phyloP scores from a whole-genome alignment of 805 yeast genomes.

The Debaryomyces castellii region DNA sequence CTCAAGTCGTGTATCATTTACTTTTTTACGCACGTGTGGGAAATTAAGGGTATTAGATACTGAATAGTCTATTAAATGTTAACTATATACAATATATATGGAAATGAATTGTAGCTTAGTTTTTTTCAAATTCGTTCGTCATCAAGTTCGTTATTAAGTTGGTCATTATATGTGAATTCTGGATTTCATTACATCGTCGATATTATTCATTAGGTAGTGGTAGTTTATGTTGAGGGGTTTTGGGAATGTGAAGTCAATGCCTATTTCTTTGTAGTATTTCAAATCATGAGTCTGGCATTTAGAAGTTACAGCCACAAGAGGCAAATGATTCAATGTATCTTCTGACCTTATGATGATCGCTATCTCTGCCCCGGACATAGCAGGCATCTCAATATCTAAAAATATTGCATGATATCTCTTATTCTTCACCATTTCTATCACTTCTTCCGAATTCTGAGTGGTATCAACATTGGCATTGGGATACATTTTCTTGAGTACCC shows the following conservation, averaged over 20 bases:
- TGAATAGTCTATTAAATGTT: no score
- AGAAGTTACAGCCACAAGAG: constrained; percentile 44
- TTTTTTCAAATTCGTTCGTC: no score
- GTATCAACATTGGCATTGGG: constrained; percentile 29
- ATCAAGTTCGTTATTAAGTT: neutral
- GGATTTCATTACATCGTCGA: constrained; percentile 2
- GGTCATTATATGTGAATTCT: neutral
- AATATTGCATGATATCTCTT: constrained; percentile 31
- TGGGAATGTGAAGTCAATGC: constrained; percentile 41
- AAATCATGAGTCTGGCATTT: constrained; percentile 26
- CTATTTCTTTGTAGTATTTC: constrained; percentile 28
- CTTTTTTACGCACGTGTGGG: no score
- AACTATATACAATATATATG: no score
- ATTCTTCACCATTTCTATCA: constrained; percentile 16
- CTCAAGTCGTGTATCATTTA: no score
- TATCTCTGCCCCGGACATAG: constrained; percentile 37
- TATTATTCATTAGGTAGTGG: constrained; percentile 2
- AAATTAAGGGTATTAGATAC: no score
- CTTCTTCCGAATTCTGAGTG: constrained; percentile 29
- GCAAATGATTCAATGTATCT: constrained; percentile 18
- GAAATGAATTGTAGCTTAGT: no score
- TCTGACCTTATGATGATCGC: constrained; percentile 19
- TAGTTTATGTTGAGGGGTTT: constrained; percentile 34
- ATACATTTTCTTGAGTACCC: constrained; percentile 30
- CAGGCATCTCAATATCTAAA: constrained; percentile 48